phyloP scores from a whole-genome alignment of 441 rosid species.

The Erysimum cheiri region DNA sequence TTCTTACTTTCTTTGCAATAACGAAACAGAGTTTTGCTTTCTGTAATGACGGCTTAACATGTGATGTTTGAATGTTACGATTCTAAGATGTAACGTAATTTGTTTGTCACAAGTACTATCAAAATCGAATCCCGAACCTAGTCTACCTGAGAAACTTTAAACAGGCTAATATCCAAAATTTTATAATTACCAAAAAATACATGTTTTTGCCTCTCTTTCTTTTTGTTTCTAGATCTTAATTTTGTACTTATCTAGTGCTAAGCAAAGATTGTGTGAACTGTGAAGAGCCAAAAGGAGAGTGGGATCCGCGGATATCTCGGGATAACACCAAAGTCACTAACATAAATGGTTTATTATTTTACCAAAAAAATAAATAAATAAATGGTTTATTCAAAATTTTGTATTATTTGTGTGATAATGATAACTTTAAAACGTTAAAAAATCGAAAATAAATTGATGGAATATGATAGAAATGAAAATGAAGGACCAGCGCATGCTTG shows the following conservation, averaged over 20 bases:
- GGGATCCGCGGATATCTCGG: not conserved
- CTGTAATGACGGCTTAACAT: not conserved
- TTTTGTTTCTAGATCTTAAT: no score
- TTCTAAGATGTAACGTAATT: not conserved
- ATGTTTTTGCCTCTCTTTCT: not conserved
- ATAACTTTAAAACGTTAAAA: not conserved
- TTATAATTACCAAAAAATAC: not conserved
- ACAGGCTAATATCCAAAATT: not conserved
- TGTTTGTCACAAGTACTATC: not conserved
- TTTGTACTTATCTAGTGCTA: no score
- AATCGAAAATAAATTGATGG: conserved; percentile 10
- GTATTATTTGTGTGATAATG: not conserved
- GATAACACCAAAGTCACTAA: conserved; percentile 15
- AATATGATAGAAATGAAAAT: not conserved
- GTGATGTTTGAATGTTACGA: not conserved
- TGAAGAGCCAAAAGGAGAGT: not conserved
- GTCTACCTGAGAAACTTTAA: not conserved
- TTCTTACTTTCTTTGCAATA: not conserved
- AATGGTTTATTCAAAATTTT: no score
- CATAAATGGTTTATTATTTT: not conserved
- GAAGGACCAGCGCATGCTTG: conserved; percentile 44
- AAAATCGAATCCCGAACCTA: not conserved
- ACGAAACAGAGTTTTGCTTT: not conserved
- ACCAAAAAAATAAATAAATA: no score
- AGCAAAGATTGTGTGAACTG: not conserved